Conservation (phyloP, 116 monocot species). For the Posidonia oceanica region DNA sequence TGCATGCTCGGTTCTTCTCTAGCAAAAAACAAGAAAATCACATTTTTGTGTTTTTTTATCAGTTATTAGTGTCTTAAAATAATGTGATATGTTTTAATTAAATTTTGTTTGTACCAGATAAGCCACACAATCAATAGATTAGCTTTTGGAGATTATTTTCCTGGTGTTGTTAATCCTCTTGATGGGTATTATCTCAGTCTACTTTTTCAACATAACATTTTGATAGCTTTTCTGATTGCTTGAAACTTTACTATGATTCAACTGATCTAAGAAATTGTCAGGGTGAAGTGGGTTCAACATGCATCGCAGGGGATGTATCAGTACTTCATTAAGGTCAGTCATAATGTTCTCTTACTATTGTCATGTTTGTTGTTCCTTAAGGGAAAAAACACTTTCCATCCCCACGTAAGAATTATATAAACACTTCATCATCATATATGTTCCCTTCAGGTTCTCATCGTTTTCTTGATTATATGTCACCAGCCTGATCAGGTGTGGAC, state of each 20-base stretch:
- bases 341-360: background rate
- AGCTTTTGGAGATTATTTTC: slow-evolving; percentile 71
- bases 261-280: slow-evolving; percentile 14
- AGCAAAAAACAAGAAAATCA: background rate
- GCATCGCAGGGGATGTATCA: slow-evolving; percentile 68
- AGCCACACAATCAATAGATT: slow-evolving; percentile 85
- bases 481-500: no score
- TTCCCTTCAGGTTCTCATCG: background rate
- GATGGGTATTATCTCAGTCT: slow-evolving; percentile 40
- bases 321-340: slow-evolving; percentile 75
- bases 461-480: background rate
- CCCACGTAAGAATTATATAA: no score
- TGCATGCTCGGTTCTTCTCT: background rate
- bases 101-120: slow-evolving; percentile 33
- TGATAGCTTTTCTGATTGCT: background rate
- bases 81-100: background rate
- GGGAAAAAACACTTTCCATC: no score
- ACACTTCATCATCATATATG: no score
- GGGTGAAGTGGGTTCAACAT: slow-evolving; percentile 67
- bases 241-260: background rate
- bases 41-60: background rate
- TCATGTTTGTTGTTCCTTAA: background rate
- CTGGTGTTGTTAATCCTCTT: slow-evolving; percentile 88
- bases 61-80: background rate
- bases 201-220: no score